Conservation (phyloP, 495 filamentous ascomycete genomes). For the Penicillium herquei region DNA sequence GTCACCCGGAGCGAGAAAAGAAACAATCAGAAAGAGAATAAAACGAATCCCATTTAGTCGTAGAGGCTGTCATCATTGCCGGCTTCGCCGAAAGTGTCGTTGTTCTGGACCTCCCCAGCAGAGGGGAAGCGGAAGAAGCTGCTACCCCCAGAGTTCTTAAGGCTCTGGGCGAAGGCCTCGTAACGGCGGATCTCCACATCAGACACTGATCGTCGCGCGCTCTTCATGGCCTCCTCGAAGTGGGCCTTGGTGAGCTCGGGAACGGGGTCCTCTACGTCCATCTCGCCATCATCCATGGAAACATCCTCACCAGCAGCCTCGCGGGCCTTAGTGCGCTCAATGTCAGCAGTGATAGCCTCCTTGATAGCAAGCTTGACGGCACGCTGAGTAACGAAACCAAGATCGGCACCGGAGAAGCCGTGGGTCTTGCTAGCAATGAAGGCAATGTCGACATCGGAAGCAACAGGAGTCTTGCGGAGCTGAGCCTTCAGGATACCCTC, state of each 20-base stretch:
- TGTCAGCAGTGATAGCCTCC: slow-evolving; percentile 86
- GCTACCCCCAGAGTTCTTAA: slow-evolving; percentile 95
- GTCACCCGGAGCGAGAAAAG: slow-evolving; percentile 18
- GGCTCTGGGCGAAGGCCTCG: slow-evolving; percentile 96
- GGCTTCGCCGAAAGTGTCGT: slow-evolving; percentile 73
- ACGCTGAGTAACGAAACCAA: slow-evolving; percentile 97
- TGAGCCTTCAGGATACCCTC: slow-evolving; percentile 89
- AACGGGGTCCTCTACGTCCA: slow-evolving; percentile 88
- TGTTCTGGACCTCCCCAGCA: slow-evolving; percentile 58
- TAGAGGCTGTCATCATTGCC: slow-evolving; percentile 91
- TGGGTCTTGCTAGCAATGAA: slow-evolving; percentile 97
- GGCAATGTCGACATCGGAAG: slow-evolving; percentile 78
- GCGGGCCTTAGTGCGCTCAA: slow-evolving; percentile 82
- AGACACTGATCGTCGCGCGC: slow-evolving; percentile 86
- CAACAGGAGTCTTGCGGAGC: slow-evolving; percentile 95
- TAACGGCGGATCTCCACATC: slow-evolving; percentile 97
- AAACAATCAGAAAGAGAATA: slow-evolving; percentile 11
- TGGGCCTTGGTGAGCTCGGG: slow-evolving; percentile 92
- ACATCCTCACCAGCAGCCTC: slow-evolving; percentile 81
- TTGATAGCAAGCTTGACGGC: slow-evolving; percentile 99
- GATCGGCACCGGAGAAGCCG: slow-evolving; percentile 99
- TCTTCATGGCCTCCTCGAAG: slow-evolving; percentile 98
- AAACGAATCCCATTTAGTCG: slow-evolving; percentile 44
- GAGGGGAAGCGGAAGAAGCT: slow-evolving; percentile 96
- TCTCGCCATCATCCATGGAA: slow-evolving; percentile 74